phyloP scores from a whole-genome alignment of 371 early-diverging fungal genomes.

The Catenaria anguillulae region DNA sequence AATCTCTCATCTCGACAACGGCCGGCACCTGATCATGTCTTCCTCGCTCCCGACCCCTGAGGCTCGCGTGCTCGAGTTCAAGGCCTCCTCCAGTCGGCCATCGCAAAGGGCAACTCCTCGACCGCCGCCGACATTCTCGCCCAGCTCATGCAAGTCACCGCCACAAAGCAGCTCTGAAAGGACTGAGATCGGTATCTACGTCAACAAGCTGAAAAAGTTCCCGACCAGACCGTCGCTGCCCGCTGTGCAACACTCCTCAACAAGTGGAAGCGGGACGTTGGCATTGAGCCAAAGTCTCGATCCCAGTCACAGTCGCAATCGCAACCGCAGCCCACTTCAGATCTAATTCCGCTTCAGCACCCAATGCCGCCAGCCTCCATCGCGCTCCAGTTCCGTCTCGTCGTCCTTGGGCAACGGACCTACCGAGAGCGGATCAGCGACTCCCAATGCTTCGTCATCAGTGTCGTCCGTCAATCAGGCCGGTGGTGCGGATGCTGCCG shows the following conservation, averaged over 20 bases:
- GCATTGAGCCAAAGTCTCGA: constrained; percentile 14
- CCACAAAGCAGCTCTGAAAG: constrained; percentile 22
- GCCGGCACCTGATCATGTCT: too few relatives aligned
- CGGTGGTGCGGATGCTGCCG: too few relatives aligned
- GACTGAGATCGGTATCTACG: constrained; percentile 59
- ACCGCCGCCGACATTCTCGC: constrained; percentile 12
- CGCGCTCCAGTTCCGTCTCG: constrained; percentile 10
- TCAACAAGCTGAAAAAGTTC: constrained; percentile 51
- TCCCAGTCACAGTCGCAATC: neutral
- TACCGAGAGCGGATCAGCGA: neutral
- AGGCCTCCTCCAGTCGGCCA: constrained; percentile 13
- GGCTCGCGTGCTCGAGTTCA: neutral
- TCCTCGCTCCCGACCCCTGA: too few relatives aligned
- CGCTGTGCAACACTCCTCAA: constrained; percentile 50
- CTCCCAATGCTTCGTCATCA: too few relatives aligned
- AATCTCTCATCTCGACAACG: too few relatives aligned
- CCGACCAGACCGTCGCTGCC: constrained; percentile 37
- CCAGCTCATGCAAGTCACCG: constrained; percentile 14
- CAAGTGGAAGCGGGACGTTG: constrained; percentile 67
- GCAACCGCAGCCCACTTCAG: too few relatives aligned
- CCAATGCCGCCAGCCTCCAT: constrained; percentile 12
- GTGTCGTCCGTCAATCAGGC: too few relatives aligned
- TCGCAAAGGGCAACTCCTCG: constrained; percentile 16
- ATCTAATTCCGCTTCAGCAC: too few relatives aligned
- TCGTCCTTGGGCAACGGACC: constrained; percentile 7